Base-by-base conservation (phyloP, 768 basidiomycete genomes). In the Boletus edulis region DNA sequence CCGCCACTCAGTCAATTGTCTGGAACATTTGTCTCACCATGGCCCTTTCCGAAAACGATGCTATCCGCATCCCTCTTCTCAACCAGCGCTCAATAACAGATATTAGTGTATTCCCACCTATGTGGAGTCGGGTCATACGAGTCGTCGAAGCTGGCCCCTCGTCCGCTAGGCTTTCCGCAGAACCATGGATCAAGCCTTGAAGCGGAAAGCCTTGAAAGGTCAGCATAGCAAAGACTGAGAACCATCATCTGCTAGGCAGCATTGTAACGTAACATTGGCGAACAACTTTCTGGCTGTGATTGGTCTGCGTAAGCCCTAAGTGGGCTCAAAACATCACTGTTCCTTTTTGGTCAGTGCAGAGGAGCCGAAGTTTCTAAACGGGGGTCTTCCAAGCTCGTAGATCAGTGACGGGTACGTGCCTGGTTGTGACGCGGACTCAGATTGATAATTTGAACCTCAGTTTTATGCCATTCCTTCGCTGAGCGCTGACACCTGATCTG, bases 401-500 rank as follows among this genome's bases (percentile, higher is more conserved):
- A 27, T 27, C 24, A 24, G 27, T 27, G 27, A 1, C 27, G 83
- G 75, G 92, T 91, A 57, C 64, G 86, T 74, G 17, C 29, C 24
- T 50, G 32, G 4, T 20, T 43, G 48, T 34, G 18, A 45, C 18
- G 35, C 20, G 22, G 58, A 32, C 24, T 44, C 15, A 31, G n/a
- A 32, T 34, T 61, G 39, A 65, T 54, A 10, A 37, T 51, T 44
- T 51, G 34, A 48, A 50, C 29, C n/a, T 1, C 62, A 93, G 91
- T 93, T 94, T 68, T 85, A 87, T 56, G 85, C 87, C 49, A 82
- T 93, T 47, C 87, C 89, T 10, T 70, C 27, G 27, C 27, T 27
- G 27, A 27, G 27, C 76, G 7, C 77, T 82, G 17, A 87, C 87
- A 0, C 85, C 85, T 0, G 89, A 92, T 66, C 75, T 92, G 22